Conservation (phyloP, 805 yeast species). For the Saturnispora gosingensis region DNA sequence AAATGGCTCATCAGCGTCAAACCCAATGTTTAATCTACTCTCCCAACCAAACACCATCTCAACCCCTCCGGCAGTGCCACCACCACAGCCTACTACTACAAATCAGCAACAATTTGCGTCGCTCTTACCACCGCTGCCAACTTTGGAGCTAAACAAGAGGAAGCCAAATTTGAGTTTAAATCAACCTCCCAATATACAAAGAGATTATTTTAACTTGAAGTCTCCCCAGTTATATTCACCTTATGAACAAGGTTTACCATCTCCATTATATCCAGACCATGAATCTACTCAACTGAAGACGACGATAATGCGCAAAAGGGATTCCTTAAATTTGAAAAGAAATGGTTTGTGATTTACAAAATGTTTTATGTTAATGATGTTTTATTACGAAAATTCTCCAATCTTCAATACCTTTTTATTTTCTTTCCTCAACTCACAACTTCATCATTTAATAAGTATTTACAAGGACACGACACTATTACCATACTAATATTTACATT, state of each 20-base stretch:
- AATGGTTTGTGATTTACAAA: constrained; percentile 1
- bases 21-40: neutral
- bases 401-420: neutral
- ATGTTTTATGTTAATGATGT: neutral
- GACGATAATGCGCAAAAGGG: constrained; percentile 6
- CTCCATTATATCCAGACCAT: constrained; percentile 1
- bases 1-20: neutral
- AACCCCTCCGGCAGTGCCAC: neutral
- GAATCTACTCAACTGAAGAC: constrained; percentile 4
- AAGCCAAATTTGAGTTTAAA: constrained; percentile 4
- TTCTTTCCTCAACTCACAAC: neutral
- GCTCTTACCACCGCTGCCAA: neutral
- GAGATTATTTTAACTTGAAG: constrained; percentile 1
- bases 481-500: neutral
- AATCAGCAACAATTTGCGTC: neutral
- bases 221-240: constrained; percentile 10
- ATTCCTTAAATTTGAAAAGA: constrained; percentile 4
- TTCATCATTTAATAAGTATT: neutral
- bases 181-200: neutral
- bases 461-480: neutral
- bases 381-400: neutral
- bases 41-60: neutral
- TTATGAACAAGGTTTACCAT: constrained; percentile 11
- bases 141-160: neutral
- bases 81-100: neutral